Conservation (phyloP, 805 yeast genomes). For the Ogataea degrootiae region DNA sequence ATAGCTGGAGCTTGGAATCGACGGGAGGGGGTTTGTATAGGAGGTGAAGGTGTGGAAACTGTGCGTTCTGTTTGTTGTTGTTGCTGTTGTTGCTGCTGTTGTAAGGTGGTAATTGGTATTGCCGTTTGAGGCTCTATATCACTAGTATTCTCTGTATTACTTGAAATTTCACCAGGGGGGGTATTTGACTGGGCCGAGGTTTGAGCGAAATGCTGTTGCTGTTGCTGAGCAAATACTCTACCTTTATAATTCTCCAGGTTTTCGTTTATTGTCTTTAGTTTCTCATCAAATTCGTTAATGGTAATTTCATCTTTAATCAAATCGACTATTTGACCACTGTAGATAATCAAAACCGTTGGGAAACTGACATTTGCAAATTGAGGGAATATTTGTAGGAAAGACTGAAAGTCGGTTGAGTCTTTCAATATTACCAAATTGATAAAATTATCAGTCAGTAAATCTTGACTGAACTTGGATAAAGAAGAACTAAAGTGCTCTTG, state of each 20-base stretch:
- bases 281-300: conserved; percentile 24
- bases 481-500: conserved; percentile 11
- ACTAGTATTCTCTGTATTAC: background rate
- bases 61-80: background rate
- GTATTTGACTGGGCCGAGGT: too few relatives aligned
- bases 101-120: background rate
- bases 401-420: conserved; percentile 38
- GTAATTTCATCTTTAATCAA: conserved; percentile 33
- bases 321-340: conserved; percentile 42
- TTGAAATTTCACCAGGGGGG: too few relatives aligned
- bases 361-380: conserved; percentile 30
- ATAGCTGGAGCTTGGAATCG: too few relatives aligned
- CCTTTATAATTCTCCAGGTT: conserved; percentile 1
- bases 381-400: conserved; percentile 55
- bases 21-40: too few relatives aligned
- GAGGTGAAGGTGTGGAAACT: conserved; percentile 6
- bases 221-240: conserved; percentile 1
- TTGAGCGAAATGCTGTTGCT: background rate
- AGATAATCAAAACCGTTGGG: conserved; percentile 58
- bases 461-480: conserved; percentile 16
- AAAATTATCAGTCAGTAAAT: conserved; percentile 22
- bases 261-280: conserved; percentile 19
- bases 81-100: background rate
- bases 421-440: conserved; percentile 38
- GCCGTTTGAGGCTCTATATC: background rate